phyloP scores from a whole-genome alignment of 2,329 filamentous ascomycete genomes.

The Clonostachys solani region DNA sequence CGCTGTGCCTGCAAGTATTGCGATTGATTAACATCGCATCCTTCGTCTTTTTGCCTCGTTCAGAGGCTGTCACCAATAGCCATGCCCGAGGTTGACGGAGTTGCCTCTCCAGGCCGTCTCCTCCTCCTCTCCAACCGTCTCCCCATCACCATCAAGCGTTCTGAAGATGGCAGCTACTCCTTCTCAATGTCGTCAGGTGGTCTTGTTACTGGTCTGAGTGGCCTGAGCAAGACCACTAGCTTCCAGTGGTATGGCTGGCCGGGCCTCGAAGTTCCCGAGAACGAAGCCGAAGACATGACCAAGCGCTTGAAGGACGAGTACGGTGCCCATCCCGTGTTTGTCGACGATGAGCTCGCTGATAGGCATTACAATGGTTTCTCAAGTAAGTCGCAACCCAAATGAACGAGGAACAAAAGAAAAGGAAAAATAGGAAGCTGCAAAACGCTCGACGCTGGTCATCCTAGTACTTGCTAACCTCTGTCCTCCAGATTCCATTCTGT shows the following conservation, averaged over 20 bases:
- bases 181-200: constrained; percentile 98
- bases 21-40: not conserved
- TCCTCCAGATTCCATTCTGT: constrained; percentile 81
- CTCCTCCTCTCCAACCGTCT: constrained; percentile 92
- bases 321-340: constrained; percentile 85
- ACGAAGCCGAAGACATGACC: constrained; percentile 71
- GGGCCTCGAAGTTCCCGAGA: constrained; percentile 83
- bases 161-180: constrained; percentile 84
- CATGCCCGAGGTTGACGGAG: constrained; percentile 29
- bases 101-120: constrained; percentile 45
- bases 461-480: no score
- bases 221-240: constrained; percentile 84
- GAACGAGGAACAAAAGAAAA: not conserved
- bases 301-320: constrained; percentile 81
- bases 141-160: constrained; percentile 93
- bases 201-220: constrained; percentile 88
- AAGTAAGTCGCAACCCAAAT: constrained; percentile 52
- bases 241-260: constrained; percentile 99
- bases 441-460: no score
- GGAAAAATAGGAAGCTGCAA: not conserved
- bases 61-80: not conserved
- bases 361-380: constrained; percentile 98
- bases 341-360: constrained; percentile 90
- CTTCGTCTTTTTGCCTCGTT: not conserved
- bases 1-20: not conserved